Base-by-base conservation (phyloP, 1,284 basidiomycete species). In the Termitomyces sp. region DNA sequence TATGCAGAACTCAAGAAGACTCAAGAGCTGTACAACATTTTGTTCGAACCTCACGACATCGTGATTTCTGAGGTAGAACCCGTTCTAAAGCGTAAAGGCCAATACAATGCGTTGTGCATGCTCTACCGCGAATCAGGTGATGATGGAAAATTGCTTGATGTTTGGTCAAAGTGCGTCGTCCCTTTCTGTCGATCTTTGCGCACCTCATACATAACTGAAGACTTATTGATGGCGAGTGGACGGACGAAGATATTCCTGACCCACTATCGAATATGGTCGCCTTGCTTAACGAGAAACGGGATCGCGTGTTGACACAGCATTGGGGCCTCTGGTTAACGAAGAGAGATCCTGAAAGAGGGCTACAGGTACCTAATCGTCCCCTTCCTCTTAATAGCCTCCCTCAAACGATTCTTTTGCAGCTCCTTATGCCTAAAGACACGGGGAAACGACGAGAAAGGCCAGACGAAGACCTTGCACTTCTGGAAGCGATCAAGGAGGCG, bases 291-390 rank as follows among this genome's bases (percentile, higher is more conserved):
- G 78, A 75, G 52, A 82, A 79, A 59, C 76, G 79, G 41, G 85
- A 91, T 64, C 78, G 81, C 24, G 66, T 72, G 5, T 64, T 92
- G 45, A 81, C 85, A 3, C 82, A 86, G 56, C 77, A 81, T 50
- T 94, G 92, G 82, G 88, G 82, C 0, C 68, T 92, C 5, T 96
- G 94, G 94, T 70, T 98, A 21, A 78, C 85, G 0, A 80, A 79
- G 61, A 79, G 80, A 26, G 83, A 91, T 66, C 73, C 81, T 0
- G 83, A 87, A 17, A 80, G 81, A 38, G 92, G 86, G 1, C 67
- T 96, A 34, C 83, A 84, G 73, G 92, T 92, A 61, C 50, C 71
- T 47, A 15, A 8, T 64, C 44, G 30, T 43, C 31, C 48, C 24
- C 13, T 33, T 24, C 9, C 31, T 51, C 28, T 36, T 8, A 19